These are phyloP conservation scores for Halenospora varia DNA, from an alignment of 495 filamentous ascomycete genomes.

Conservation along the genomic window DNA sequence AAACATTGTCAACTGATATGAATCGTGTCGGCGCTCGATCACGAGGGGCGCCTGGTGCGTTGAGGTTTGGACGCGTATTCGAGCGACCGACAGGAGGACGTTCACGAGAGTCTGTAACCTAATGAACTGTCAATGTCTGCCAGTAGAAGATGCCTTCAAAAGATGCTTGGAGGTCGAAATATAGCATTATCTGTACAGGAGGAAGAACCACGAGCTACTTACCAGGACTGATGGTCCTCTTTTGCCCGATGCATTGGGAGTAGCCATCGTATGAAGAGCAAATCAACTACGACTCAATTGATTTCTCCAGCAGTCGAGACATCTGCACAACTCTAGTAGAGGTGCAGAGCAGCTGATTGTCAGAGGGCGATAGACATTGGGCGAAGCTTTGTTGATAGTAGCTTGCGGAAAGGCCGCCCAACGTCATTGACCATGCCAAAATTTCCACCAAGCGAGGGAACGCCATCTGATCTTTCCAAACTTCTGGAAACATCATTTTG, in stretches of 20 bases:
- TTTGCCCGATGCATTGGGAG: neutral
- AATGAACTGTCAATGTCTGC: neutral
- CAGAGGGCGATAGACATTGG: neutral
- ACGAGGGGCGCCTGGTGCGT: slow-evolving; percentile 15
- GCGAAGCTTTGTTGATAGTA: neutral
- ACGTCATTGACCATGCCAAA: no score
- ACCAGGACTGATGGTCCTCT: slow-evolving; percentile 17
- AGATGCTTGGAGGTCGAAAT: no score
- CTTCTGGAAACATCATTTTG: no score
- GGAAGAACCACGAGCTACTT: neutral
- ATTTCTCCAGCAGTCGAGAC: neutral
- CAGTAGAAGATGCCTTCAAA: no score
- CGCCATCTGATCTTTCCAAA: no score
- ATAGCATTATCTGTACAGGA: neutral
- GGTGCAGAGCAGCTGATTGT: neutral
- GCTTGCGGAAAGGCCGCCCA: no score
- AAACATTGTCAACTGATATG: slow-evolving; percentile 93
- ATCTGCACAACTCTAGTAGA: neutral
- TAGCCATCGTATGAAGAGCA: neutral
- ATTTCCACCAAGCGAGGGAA: no score
- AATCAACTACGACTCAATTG: neutral
- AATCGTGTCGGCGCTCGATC: slow-evolving; percentile 60
- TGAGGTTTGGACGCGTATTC: slow-evolving; percentile 9
- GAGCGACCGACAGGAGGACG: slow-evolving; percentile 17
- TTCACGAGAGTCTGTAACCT: slow-evolving; percentile 37